Conservation (phyloP, 2,329 filamentous ascomycete species). For the Fusarium virguliforme region DNA sequence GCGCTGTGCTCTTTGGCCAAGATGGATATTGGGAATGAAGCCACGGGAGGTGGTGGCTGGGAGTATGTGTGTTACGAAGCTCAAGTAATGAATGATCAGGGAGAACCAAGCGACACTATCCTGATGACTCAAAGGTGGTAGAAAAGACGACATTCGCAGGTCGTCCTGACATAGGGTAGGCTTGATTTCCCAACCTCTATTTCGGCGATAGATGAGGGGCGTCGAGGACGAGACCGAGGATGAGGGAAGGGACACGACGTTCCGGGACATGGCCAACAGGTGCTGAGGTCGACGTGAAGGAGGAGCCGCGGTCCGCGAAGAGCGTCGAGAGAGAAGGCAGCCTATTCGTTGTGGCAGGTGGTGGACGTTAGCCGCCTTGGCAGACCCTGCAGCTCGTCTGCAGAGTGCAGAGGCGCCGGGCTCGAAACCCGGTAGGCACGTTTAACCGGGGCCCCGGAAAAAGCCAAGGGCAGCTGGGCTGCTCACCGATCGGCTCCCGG, state of each 20-base stretch:
- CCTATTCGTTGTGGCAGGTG: slow-evolving; percentile 8
- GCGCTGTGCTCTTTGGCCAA: neutral
- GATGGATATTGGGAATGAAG: neutral
- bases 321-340: slow-evolving; percentile 14
- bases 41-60: neutral
- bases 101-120: too few relatives aligned
- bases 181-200: neutral
- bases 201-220: slow-evolving; percentile 6
- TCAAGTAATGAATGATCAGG: too few relatives aligned
- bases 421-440: too few relatives aligned
- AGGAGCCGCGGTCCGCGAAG: slow-evolving; percentile 21
- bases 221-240: slow-evolving; percentile 14
- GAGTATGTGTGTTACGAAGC: neutral
- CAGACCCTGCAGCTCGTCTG: too few relatives aligned
- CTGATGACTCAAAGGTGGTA: too few relatives aligned
- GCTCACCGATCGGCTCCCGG: too few relatives aligned
- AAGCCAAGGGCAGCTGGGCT: too few relatives aligned
- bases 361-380: neutral
- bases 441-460: too few relatives aligned
- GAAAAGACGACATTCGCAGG: too few relatives aligned
- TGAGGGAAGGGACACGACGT: slow-evolving; percentile 17
- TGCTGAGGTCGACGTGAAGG: slow-evolving; percentile 23
- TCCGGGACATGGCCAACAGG: slow-evolving; percentile 19
- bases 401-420: too few relatives aligned
- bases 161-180: too few relatives aligned